Evolutionary conservation across 2,329 filamentous ascomycete genomes (phyloP).

Genomic region (Ophiostoma sp.): DNA sequence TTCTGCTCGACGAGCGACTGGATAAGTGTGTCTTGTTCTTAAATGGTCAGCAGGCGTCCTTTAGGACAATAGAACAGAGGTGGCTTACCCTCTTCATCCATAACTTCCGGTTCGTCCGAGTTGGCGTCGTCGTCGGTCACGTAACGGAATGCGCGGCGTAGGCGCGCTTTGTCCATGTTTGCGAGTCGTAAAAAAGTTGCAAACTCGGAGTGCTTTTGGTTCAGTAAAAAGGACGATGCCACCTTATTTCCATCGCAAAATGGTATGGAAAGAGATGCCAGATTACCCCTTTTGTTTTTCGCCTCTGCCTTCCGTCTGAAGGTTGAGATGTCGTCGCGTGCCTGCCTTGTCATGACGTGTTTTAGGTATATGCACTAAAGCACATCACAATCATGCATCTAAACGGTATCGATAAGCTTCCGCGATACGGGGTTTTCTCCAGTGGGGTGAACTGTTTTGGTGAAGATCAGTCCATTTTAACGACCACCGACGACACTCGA

Average conservation of each 20-base stretch:
- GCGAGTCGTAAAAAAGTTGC: neutral
- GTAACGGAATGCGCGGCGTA: slow-evolving; percentile 78
- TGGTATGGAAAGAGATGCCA: neutral
- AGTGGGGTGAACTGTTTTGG: neutral
- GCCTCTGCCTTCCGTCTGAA: neutral
- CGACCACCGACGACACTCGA: neutral
- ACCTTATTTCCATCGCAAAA: neutral
- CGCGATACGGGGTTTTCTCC: slow-evolving; percentile 17
- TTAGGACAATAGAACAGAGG: neutral
- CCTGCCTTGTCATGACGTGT: slow-evolving; percentile 22
- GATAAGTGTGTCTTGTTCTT: slow-evolving; percentile 68
- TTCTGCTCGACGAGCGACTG: slow-evolving; percentile 55
- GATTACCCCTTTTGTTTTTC: neutral
- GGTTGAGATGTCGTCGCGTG: neutral
- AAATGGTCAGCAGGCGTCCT: neutral
- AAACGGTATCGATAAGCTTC: slow-evolving; percentile 14
- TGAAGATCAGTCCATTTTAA: slow-evolving; percentile 23
- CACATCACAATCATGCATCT: neutral
- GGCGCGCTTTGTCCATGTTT: slow-evolving; percentile 50
- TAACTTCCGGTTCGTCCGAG: slow-evolving; percentile 57
- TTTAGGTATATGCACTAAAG: slow-evolving; percentile 11
- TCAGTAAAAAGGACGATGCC: neutral
- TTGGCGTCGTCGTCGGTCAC: slow-evolving; percentile 59
- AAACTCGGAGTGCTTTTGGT: neutral
- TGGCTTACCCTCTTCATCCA: slow-evolving; percentile 71